Evolutionary conservation across 768 basidiomycete species (phyloP).

Genomic region (Hypholoma sublateritium): DNA sequence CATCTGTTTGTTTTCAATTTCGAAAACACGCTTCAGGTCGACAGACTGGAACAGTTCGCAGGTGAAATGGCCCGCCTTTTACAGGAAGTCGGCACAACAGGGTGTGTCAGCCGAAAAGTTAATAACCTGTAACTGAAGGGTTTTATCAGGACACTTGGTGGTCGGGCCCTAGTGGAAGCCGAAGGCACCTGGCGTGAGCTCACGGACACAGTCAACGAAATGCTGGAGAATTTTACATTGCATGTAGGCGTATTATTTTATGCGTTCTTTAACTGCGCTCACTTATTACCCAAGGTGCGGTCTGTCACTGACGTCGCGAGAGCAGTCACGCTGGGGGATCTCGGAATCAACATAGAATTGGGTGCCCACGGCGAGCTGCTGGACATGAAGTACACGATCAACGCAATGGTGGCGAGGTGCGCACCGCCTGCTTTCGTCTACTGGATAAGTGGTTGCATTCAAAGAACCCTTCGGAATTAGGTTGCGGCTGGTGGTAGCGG

Average conservation of each 20-base stretch:
- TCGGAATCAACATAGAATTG: slow-evolving; percentile 9
- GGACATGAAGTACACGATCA: slow-evolving; percentile 35
- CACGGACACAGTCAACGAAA: background rate
- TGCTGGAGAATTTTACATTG: background rate
- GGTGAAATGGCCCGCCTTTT: slow-evolving; percentile 67
- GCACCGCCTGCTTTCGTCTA: background rate
- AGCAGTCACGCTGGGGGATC: slow-evolving; percentile 7
- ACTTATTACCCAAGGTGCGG: slow-evolving; percentile 55
- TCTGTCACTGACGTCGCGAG: slow-evolving; percentile 6
- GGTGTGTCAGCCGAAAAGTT: slow-evolving; percentile 9
- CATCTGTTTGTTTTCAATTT: background rate
- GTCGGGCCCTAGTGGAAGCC: background rate
- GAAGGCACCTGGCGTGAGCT: background rate
- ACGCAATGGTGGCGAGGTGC: slow-evolving; percentile 36
- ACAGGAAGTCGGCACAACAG: slow-evolving; percentile 79
- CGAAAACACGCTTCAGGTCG: slow-evolving; percentile 8
- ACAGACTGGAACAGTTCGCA: slow-evolving; percentile 68
- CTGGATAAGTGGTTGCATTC: background rate
- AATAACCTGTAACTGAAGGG: no score
- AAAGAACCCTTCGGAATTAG: background rate
- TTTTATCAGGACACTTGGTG: slow-evolving; percentile 28
- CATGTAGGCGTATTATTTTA: slow-evolving; percentile 27
- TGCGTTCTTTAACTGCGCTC: slow-evolving; percentile 68
- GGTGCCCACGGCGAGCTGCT: slow-evolving; percentile 4
- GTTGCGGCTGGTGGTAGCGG: background rate